Evolutionary conservation across 768 basidiomycete species (phyloP).

Genomic region (Leccinum olivaceopallidum): DNA sequence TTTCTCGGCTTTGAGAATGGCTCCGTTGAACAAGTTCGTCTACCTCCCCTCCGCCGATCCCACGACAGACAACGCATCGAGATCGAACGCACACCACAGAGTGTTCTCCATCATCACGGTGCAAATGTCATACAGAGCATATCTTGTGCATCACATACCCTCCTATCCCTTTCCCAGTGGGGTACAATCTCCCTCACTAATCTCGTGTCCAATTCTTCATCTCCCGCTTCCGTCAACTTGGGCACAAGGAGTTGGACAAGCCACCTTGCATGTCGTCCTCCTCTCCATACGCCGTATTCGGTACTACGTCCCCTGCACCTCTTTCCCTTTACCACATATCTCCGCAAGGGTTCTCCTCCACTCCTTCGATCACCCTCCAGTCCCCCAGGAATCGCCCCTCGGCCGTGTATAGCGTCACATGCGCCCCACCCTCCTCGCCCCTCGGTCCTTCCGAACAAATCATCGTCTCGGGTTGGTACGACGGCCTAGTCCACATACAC

Average conservation of each 20-base stretch:
- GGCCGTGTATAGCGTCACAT: slow-evolving; percentile 74
- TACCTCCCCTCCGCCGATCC: slow-evolving; percentile 20
- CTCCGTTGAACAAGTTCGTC: slow-evolving; percentile 48
- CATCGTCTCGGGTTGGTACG: slow-evolving; percentile 80
- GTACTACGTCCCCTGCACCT: slow-evolving; percentile 56
- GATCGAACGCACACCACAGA: slow-evolving; percentile 23
- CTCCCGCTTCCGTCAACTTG: slow-evolving; percentile 42
- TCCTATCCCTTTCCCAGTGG: slow-evolving; percentile 59
- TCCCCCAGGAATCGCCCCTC: slow-evolving; percentile 38
- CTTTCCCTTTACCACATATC: slow-evolving; percentile 57
- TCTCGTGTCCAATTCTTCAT: slow-evolving; percentile 20
- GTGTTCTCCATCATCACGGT: slow-evolving; percentile 35
- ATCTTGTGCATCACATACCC: slow-evolving; percentile 41
- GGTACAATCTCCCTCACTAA: slow-evolving; percentile 48
- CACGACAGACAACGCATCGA: slow-evolving; percentile 17
- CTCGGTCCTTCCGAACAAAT: slow-evolving; percentile 74
- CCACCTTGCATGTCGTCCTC: slow-evolving; percentile 54
- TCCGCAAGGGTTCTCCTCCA: slow-evolving; percentile 43
- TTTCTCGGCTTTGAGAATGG: slow-evolving; percentile 56
- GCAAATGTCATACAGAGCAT: slow-evolving; percentile 54
- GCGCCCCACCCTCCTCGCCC: slow-evolving; percentile 58
- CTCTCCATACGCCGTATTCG: slow-evolving; percentile 66
- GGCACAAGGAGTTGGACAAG: slow-evolving; percentile 62
- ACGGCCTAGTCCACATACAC: slow-evolving; percentile 70
- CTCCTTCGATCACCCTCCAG: slow-evolving; percentile 51